Conservation (phyloP, 257 asterid genomes). For the Buddleja alternifolia region DNA sequence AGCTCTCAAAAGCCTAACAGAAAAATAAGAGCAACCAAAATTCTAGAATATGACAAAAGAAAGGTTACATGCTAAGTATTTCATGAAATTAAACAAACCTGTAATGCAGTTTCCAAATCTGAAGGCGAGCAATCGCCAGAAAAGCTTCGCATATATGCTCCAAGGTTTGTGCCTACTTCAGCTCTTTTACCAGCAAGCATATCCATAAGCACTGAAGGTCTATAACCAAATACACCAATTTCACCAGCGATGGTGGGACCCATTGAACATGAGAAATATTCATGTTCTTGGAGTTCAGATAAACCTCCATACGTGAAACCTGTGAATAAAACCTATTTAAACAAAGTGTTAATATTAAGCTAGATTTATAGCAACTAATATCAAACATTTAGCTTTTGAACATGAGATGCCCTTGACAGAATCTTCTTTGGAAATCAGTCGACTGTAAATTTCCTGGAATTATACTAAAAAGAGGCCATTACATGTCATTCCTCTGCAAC, state of each 20-base stretch:
- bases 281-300: constrained; percentile 88
- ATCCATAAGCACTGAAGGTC: constrained; percentile 88
- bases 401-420: constrained; percentile 4
- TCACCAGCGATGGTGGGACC: constrained; percentile 98
- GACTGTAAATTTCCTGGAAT: constrained; percentile 8
- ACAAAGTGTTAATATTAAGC: constrained; percentile 49
- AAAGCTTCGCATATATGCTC: constrained; percentile 94
- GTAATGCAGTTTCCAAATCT: constrained; percentile 95
- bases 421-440: constrained; percentile 28
- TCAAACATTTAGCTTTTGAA: constrained; percentile 15
- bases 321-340: constrained; percentile 86
- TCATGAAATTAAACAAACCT: constrained; percentile 52
- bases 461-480: not conserved
- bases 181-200: constrained; percentile 99
- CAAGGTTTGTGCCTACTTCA: constrained; percentile 89
- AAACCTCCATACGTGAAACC: constrained; percentile 93
- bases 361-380: constrained; percentile 32
- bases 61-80: constrained; percentile 24
- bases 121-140: constrained; percentile 97
- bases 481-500: not conserved
- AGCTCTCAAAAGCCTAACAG: constrained; percentile 10
- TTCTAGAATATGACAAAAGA: not conserved
- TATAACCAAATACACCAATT: constrained; percentile 92
- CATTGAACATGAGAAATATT: constrained; percentile 92
- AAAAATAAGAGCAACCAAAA: constrained; percentile 18